Conservation (phyloP, 495 filamentous ascomycete species). For the Penicillium mononematosum region DNA sequence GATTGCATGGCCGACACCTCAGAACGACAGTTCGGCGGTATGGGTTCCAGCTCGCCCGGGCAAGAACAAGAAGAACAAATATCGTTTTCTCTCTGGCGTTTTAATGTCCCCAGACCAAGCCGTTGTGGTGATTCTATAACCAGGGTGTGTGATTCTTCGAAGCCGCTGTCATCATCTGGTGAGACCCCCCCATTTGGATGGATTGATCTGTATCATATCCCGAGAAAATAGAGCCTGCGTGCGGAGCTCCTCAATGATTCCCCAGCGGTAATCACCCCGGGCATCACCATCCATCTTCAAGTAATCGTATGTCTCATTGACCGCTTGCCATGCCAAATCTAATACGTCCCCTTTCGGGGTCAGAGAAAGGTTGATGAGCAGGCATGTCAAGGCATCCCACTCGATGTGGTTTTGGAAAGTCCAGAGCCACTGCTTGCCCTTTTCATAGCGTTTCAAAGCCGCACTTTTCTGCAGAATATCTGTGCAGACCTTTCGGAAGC, state of each 20-base stretch:
- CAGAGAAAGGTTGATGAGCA: slow-evolving; percentile 63
- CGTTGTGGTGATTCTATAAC: neutral
- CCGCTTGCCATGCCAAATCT: slow-evolving; percentile 14
- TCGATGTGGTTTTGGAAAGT: slow-evolving; percentile 78
- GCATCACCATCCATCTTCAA: slow-evolving; percentile 15
- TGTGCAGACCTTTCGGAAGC: slow-evolving; percentile 29
- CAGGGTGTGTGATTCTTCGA: neutral
- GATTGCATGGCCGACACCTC: neutral
- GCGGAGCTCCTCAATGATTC: slow-evolving; percentile 18
- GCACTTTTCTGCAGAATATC: slow-evolving; percentile 54
- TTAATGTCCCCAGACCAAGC: neutral
- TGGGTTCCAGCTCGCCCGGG: neutral
- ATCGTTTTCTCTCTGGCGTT: neutral
- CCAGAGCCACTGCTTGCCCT: slow-evolving; percentile 35
- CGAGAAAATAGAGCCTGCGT: slow-evolving; percentile 12
- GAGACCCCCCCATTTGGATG: neutral
- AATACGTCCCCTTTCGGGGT: neutral
- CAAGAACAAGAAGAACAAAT: neutral
- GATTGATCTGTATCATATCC: neutral
- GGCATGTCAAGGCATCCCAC: slow-evolving; percentile 71
- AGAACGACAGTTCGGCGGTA: neutral
- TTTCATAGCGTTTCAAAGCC: slow-evolving; percentile 15
- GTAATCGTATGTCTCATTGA: slow-evolving; percentile 18
- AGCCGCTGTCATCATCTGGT: neutral
- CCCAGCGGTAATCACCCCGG: slow-evolving; percentile 13